Base-by-base conservation (phyloP, 768 basidiomycete genomes). In the Pisolithus tinctorius region DNA sequence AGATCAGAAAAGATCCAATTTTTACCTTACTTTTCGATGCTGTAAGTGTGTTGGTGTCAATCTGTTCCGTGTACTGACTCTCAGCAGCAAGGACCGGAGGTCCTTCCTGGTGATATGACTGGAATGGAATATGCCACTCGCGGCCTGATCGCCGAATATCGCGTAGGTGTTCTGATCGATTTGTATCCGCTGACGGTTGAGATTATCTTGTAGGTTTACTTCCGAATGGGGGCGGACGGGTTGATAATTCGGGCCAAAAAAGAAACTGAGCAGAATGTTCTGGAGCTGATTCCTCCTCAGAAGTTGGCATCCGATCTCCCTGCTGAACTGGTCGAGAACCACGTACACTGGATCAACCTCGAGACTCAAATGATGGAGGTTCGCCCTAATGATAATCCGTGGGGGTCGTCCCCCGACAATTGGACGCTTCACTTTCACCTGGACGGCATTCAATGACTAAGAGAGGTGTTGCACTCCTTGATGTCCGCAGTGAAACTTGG, bases 241-340 rank as follows among this genome's bases (percentile, higher is more conserved):
- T 59, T 73, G n/a, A 52, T 70, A 27, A 67, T 75, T 40, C 69
- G 64, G 37, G 64, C 66, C 16, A 52, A 9, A 13, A 25, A 39
- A 26, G 41, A 29, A 27, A 23, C 25, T 11, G 14, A 17, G 42
- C 3, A 13, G 9, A 9, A 42, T 27, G 43, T 67, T 10, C 17
- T 60, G 17, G 48, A 55, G 43, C 40, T 58, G 30, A 54, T 62
- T 34, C 60, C 60, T 27, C 53, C 30, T 17, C n/a, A 37, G 20
- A 49, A 40, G 14, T 51, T 64, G 31, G 20, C 25, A 8, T 44
- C 34, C 4, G 63, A 64, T 50, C 44, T 65, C 14, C 64, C 64
- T 0, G 39, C 17, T 13, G 42, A 38, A 8, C 48, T 65, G 5
- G 51, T 64, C 8, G 27, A 60, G 5, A 52, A 45, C 17, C 57